phyloP scores from a whole-genome alignment of 768 basidiomycete species.

The Chalciporus piperatus region DNA sequence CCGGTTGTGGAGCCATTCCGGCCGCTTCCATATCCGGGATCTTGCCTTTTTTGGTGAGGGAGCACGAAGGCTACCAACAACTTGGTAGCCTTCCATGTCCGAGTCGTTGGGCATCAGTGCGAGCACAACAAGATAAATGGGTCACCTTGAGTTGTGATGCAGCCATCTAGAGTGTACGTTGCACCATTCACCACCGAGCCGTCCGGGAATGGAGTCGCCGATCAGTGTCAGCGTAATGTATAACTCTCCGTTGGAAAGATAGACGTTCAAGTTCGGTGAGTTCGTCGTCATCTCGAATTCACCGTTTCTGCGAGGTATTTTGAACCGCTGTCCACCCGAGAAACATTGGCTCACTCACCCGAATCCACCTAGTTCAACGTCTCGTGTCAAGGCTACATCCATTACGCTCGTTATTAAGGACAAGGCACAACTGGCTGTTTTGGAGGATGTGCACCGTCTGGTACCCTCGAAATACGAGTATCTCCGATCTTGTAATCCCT shows the following conservation, averaged over 20 bases:
- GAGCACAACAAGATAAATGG: not conserved
- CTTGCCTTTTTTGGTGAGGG: slow-evolving; percentile 25
- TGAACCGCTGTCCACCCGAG: not conserved
- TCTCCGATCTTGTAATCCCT: slow-evolving; percentile 40
- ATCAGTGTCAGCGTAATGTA: slow-evolving; percentile 63
- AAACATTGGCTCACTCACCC: slow-evolving; percentile 30
- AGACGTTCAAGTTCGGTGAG: slow-evolving; percentile 37
- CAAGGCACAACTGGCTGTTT: slow-evolving; percentile 37
- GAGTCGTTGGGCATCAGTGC: not conserved
- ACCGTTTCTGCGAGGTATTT: slow-evolving; percentile 35
- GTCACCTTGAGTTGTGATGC: slow-evolving; percentile 22
- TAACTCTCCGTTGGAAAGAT: slow-evolving; percentile 47
- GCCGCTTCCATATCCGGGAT: too few species aligned
- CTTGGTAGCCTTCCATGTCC: slow-evolving; percentile 16
- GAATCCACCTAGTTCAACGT: slow-evolving; percentile 54
- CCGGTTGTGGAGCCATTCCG: slow-evolving; percentile 4
- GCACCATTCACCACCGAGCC: slow-evolving; percentile 39
- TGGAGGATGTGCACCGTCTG: slow-evolving; percentile 36
- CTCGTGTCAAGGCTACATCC: slow-evolving; percentile 37
- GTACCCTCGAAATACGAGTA: slow-evolving; percentile 48
- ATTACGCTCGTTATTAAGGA: slow-evolving; percentile 50
- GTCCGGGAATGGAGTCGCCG: slow-evolving; percentile 39
- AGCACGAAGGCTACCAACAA: slow-evolving; percentile 27
- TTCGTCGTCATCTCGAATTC: slow-evolving; percentile 58
- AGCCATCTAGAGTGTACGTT: slow-evolving; percentile 36